Evolutionary conservation across 169 alveolate genomes (phyloP).

Genomic region (Blepharisma undulans): DNA sequence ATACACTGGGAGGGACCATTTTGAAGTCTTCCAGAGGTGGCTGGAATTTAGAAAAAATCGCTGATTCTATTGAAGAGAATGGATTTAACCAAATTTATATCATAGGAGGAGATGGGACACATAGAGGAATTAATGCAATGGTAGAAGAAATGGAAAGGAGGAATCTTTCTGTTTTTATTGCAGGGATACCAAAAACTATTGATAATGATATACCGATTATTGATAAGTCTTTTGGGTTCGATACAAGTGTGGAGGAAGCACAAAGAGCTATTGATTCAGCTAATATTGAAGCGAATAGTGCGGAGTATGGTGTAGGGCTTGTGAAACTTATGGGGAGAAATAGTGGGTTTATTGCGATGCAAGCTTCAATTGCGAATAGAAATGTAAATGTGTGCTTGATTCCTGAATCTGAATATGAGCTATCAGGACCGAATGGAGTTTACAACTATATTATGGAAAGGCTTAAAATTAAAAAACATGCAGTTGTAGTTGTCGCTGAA

Average conservation of each 20-base stretch:
- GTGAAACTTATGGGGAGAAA: conserved; percentile 90
- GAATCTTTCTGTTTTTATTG: conserved; percentile 63
- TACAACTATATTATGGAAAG: conserved; percentile 67
- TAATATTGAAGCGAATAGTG: conserved; percentile 85
- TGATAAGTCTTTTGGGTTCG: conserved; percentile 88
- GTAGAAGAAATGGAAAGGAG: conserved; percentile 58
- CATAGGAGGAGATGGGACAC: conserved; percentile 92
- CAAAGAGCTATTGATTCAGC: conserved; percentile 83
- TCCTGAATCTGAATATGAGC: conserved; percentile 84
- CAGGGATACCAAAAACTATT: conserved; percentile 91
- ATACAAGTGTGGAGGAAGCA: conserved; percentile 84
- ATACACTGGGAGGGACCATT: conserved; percentile 85
- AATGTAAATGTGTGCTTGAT: conserved; percentile 86
- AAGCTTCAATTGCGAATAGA: conserved; percentile 77
- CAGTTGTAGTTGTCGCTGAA: conserved; percentile 90
- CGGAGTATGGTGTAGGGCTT: conserved; percentile 87
- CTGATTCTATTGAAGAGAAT: conserved; percentile 56
- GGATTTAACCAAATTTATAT: conserved; percentile 73
- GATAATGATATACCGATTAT: conserved; percentile 91
- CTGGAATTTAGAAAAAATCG: conserved; percentile 70
- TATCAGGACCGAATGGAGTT: conserved; percentile 77
- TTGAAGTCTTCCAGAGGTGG: conserved; percentile 85
- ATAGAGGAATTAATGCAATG: conserved; percentile 80
- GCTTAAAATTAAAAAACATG: conserved; percentile 72
- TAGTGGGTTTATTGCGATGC: conserved; percentile 85